Evolutionary conservation across 768 basidiomycete species (phyloP).

Genomic region (Boletus reticuloceps): DNA sequence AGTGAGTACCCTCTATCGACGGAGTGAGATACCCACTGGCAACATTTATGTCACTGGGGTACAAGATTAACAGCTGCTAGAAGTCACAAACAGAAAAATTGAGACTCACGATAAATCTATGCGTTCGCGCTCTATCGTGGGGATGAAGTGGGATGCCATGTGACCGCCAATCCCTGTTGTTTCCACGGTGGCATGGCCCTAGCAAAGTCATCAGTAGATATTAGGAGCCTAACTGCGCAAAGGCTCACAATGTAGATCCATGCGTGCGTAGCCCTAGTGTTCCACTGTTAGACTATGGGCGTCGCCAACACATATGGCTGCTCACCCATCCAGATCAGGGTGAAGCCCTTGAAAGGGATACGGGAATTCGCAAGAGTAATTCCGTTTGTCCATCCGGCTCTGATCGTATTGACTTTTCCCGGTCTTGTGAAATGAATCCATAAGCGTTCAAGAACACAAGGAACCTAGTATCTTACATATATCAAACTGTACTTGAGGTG

Average conservation of each 20-base stretch:
- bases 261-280: not conserved
- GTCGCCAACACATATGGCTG: not conserved
- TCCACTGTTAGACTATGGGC: not conserved
- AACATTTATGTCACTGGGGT: not conserved
- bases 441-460: not conserved
- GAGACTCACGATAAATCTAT: not conserved
- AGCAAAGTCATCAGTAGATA: not conserved
- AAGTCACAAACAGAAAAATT: not conserved
- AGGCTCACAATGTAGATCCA: not conserved
- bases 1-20: not conserved
- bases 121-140: not conserved
- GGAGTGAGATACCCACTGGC: not conserved
- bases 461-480: not conserved
- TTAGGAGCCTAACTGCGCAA: not conserved
- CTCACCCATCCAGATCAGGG: not conserved
- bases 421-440: not conserved
- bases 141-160: slow-evolving; percentile 1
- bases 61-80: not conserved
- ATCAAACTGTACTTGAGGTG: not conserved
- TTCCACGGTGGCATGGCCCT: slow-evolving; percentile 4
- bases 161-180: slow-evolving; percentile 1
- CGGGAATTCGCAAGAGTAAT: not conserved
- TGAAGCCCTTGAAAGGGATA: not conserved
- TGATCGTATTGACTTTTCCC: not conserved
- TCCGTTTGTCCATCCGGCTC: not conserved